Evolutionary conservation across 768 basidiomycete genomes (phyloP), one percentile per base, ranked within the genome.

Genomic region (Mrakia frigida): DNA sequence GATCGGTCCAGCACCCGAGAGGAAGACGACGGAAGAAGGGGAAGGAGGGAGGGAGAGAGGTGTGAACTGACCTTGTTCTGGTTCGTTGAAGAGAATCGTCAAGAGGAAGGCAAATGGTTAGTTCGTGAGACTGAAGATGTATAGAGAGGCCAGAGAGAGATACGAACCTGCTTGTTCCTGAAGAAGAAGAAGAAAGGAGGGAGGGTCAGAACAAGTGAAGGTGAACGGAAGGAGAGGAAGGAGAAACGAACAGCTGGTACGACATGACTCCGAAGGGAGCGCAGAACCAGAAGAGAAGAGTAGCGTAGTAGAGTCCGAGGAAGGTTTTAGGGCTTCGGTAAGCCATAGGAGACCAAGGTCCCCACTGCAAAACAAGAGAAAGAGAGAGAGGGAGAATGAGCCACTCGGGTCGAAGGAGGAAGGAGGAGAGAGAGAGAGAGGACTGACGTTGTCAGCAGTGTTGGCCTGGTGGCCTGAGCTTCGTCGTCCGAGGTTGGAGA

Each of bases 31-130:
- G 35, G 65, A 68, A 68, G 65, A n/a, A 63, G 28, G 56, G 56
- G 28, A 60, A 39, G 63, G 63, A 65, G 63, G 37, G 16, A 21
- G 63, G 43, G 18, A 21, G 46, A 18, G 46, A 50, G 46, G 46
- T 16, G 16, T 50, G 63, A 39, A 37, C 65, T 68, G 65, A 68
- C 65, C 65, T 68, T 68, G 65, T 68, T 68, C 65, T 68, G 63
- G 60, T 35, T 31, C 21, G 63, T 23, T 21, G 4, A 18, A 7
- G 28, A 41, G 65, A 43, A 9, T 14, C 65, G 18, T 33, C 18
- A 33, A 33, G 33, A 35, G 1, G 39, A 39, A 35, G 43, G 37
- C 10, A 37, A 35, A 35, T 13, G 21, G 31, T 63, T 33, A 63
- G 31, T 35, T 1, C 16, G 4, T 6, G 28, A 61, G 33, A 25